These are phyloP conservation scores for Malassezia slooffiae DNA, from an alignment of 1,284 basidiomycete genomes.

Conservation along the genomic window DNA sequence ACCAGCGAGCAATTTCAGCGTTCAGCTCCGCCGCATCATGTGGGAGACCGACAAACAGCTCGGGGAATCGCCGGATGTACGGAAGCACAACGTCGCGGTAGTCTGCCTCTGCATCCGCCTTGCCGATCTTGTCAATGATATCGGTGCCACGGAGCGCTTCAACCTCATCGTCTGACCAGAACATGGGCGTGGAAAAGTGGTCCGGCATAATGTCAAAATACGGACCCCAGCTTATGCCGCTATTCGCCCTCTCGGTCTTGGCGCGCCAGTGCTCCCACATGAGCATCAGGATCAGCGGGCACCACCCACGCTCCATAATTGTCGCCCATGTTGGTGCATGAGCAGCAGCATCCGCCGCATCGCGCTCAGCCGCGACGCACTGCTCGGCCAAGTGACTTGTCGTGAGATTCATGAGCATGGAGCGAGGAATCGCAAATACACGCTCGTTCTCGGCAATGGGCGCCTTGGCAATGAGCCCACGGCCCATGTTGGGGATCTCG, in stretches of 20 bases:
- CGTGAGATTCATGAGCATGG: conserved; percentile 64
- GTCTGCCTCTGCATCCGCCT: conserved; percentile 66
- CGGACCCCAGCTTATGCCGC: conserved; percentile 20
- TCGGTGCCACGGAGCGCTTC: conserved; percentile 70
- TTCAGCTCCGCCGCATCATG: not conserved
- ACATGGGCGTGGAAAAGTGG: conserved; percentile 77
- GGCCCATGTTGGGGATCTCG: conserved; percentile 55
- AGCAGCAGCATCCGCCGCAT: no score
- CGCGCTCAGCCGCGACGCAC: conserved; percentile 18
- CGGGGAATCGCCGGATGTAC: conserved; percentile 40
- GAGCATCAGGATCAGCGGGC: conserved; percentile 77
- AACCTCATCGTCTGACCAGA: conserved; percentile 70
- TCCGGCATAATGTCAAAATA: conserved; percentile 54
- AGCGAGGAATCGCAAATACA: conserved; percentile 72
- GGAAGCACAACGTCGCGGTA: conserved; percentile 51
- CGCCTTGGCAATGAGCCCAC: conserved; percentile 60
- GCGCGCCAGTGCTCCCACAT: conserved; percentile 68
- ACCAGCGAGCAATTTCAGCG: conserved; percentile 50
- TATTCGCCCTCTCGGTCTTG: not conserved
- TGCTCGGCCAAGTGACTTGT: conserved; percentile 55
- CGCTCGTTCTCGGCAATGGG: conserved; percentile 64
- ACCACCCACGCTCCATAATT: conserved; percentile 57
- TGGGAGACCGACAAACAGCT: conserved; percentile 24
- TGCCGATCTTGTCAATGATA: conserved; percentile 76
- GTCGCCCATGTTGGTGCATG: conserved; percentile 19